Percentiles rank a stretch among this genome's conserved stretches.
phyloP scores from a whole-genome alignment of 352 stramenopile genomes.

The Globisporangium cystogenes region DNA sequence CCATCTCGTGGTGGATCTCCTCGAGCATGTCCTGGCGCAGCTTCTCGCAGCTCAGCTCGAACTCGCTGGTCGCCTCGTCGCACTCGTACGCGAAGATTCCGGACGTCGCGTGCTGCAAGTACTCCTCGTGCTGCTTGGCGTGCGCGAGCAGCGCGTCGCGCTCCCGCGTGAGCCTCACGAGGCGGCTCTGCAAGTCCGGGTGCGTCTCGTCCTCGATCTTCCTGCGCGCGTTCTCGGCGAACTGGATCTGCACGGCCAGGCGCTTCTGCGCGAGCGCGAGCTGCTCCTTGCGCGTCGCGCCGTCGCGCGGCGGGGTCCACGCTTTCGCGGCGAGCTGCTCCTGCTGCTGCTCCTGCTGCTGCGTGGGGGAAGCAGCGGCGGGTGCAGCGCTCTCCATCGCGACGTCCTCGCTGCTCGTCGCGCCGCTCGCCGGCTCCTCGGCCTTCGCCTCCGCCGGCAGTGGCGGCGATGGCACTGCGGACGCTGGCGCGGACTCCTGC shows the following conservation, averaged over 20 bases:
- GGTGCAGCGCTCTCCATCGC: no score
- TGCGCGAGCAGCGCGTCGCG: conserved; percentile 35
- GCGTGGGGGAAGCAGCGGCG: background rate
- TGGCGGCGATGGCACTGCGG: background rate
- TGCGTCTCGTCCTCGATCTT: conserved; percentile 63
- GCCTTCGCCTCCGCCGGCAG: conserved; percentile 2
- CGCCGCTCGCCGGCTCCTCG: background rate
- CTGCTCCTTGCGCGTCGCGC: conserved; percentile 19
- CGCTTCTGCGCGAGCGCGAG: conserved; percentile 29
- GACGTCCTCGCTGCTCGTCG: background rate
- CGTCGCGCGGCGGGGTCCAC: conserved; percentile 4
- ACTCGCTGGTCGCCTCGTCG: conserved; percentile 74
- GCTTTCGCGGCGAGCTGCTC: background rate
- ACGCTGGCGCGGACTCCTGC: background rate
- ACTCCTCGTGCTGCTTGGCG: conserved; percentile 40
- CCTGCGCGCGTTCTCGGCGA: conserved; percentile 56
- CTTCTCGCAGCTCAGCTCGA: conserved; percentile 68
- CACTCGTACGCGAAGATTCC: conserved; percentile 83
- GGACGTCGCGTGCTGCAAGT: conserved; percentile 48
- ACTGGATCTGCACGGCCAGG: conserved; percentile 65
- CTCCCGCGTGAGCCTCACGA: conserved; percentile 37
- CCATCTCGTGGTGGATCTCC: conserved; percentile 83
- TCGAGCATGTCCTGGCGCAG: conserved; percentile 81
- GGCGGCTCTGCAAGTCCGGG: conserved; percentile 49
- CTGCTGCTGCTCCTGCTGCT: background rate